Percentiles rank a stretch among this genome's conserved stretches.
These are phyloP conservation scores for Ophiocytium majus DNA, from an alignment of 352 stramenopile genomes.

Conservation along the genomic window DNA sequence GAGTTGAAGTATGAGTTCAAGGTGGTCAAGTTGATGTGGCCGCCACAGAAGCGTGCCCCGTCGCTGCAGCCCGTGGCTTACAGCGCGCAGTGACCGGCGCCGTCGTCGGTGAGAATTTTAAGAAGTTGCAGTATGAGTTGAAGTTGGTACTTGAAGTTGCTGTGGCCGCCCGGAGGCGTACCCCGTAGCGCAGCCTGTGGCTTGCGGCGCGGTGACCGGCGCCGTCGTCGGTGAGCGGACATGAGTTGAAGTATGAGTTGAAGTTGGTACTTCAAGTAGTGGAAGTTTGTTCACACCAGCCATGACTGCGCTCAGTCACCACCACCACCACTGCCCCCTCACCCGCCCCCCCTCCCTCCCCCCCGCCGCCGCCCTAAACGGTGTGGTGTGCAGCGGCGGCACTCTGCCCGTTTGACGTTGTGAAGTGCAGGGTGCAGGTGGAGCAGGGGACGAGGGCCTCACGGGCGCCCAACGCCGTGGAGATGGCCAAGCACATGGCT, in stretches of 20 bases:
- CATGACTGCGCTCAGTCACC: no score
- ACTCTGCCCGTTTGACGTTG: constrained; percentile 60
- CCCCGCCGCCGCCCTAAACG: no score
- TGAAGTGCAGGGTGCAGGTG: constrained; percentile 61
- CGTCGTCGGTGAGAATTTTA: no score
- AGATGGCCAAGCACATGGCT: constrained; percentile 47
- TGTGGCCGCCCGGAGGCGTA: constrained; percentile 61
- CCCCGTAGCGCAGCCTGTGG: constrained; percentile 29
- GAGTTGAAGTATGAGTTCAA: no score
- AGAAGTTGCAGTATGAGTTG: constrained; percentile 74
- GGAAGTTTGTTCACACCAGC: no score
- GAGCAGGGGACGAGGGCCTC: constrained; percentile 5
- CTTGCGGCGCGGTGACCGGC: constrained; percentile 40
- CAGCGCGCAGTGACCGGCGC: constrained; percentile 69
- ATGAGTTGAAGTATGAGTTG: no score
- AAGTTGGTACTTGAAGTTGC: constrained; percentile 72
- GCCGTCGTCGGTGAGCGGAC: neutral
- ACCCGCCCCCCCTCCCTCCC: neutral
- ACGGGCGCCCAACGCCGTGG: constrained; percentile 35
- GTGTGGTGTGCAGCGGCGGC: constrained; percentile 57
- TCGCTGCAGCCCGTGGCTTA: no score
- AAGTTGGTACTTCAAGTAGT: no score
- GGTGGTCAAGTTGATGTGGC: no score
- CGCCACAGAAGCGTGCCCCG: no score
- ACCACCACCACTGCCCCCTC: neutral